phyloP scores from a whole-genome alignment of 2,329 filamentous ascomycete genomes.

The Aureobasidium sp. region DNA sequence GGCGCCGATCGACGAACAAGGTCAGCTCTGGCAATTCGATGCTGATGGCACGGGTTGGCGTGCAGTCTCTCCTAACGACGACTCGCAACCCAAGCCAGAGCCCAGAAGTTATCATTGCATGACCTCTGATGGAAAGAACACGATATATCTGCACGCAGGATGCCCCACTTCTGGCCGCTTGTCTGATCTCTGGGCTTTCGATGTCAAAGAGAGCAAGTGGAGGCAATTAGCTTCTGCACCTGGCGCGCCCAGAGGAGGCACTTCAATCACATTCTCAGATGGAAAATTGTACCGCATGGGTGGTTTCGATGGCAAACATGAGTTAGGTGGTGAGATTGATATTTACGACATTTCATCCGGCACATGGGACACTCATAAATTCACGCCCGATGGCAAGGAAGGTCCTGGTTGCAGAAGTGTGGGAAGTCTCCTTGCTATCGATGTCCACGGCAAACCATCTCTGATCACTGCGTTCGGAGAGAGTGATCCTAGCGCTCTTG shows the following conservation, averaged over 20 bases:
- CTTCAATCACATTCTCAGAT: conserved; percentile 56
- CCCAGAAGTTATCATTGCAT: conserved; percentile 66
- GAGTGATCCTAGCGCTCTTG: conserved; percentile 43
- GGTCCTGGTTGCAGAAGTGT: conserved; percentile 46
- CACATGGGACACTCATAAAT: conserved; percentile 33
- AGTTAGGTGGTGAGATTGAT: conserved; percentile 66
- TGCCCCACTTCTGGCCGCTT: conserved; percentile 56
- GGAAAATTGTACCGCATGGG: conserved; percentile 69
- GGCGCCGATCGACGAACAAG: conserved; percentile 63
- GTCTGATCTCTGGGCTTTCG: conserved; percentile 71
- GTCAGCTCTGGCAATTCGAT: conserved; percentile 69
- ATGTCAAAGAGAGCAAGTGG: conserved; percentile 57
- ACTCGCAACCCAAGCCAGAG: conserved; percentile 44
- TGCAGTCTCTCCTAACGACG: conserved; percentile 47
- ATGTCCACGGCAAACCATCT: conserved; percentile 26
- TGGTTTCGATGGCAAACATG: conserved; percentile 63
- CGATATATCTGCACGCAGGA: conserved; percentile 69
- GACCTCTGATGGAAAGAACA: conserved; percentile 57
- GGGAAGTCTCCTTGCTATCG: conserved; percentile 35
- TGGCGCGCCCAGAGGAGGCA: conserved; percentile 56
- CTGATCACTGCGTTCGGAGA: conserved; percentile 48
- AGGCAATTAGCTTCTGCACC: conserved; percentile 59
- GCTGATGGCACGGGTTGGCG: conserved; percentile 57
- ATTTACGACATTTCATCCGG: conserved; percentile 38
- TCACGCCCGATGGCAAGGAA: conserved; percentile 33